Percentiles rank a stretch among this genome's conserved stretches.
Evolutionary conservation across 2,329 filamentous ascomycete genomes (phyloP).

Genomic region (Canariomyces notabilis): DNA sequence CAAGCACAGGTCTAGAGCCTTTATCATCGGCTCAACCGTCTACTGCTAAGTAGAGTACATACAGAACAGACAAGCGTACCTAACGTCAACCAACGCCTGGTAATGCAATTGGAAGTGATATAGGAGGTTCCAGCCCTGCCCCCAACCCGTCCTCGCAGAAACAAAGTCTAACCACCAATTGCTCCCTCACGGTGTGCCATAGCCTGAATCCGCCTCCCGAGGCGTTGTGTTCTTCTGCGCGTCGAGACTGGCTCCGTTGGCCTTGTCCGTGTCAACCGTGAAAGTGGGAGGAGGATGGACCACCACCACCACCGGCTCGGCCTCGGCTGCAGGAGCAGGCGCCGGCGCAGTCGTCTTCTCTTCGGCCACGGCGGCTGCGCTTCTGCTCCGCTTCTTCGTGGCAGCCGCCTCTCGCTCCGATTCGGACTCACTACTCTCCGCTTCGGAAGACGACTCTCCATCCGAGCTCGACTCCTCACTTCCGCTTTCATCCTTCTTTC

Average conservation of each 20-base stretch:
- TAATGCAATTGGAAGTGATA: too few species aligned
- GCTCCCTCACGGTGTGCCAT: constrained; percentile 24
- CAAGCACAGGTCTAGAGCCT: too few species aligned
- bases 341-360: background rate
- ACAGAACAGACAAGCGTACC: too few species aligned
- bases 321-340: background rate
- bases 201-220: constrained; percentile 23
- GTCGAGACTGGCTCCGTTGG: constrained; percentile 13
- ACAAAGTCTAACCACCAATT: background rate
- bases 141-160: background rate
- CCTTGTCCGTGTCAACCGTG: constrained; percentile 19
- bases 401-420: constrained; percentile 4
- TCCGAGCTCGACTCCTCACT: constrained; percentile 3
- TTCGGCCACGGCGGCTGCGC: background rate
- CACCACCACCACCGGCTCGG: constrained; percentile 4
- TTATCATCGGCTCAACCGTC: too few species aligned
- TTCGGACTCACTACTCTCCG: constrained; percentile 12
- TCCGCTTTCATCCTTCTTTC: constrained; percentile 10
- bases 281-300: constrained; percentile 7
- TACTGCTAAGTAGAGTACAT: too few species aligned
- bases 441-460: constrained; percentile 5
- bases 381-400: constrained; percentile 8
- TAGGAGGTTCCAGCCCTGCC: background rate
- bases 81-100: too few species aligned
- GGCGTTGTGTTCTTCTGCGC: constrained; percentile 12